phyloP scores from a whole-genome alignment of 2,329 filamentous ascomycete species.

The Talaromyces funiculosus region DNA sequence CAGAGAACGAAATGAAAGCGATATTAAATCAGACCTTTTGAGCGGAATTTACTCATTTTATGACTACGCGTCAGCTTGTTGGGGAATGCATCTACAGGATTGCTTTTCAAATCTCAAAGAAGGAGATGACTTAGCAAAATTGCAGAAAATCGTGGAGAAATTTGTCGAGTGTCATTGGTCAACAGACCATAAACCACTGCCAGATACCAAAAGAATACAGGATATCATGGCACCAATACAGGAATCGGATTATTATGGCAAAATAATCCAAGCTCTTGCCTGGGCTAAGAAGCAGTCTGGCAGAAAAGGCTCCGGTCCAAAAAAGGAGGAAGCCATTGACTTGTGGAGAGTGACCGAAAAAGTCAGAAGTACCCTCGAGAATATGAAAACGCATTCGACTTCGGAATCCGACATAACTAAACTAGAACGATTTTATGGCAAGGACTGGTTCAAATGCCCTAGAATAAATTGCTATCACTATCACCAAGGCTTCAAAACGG shows the following conservation, averaged over 20 bases:
- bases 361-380: neutral
- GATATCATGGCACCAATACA: neutral
- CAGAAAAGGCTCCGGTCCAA: neutral
- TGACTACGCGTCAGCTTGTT: neutral
- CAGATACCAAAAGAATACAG: neutral
- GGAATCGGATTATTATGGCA: neutral
- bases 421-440: neutral
- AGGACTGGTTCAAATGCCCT: neutral
- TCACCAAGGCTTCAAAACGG: neutral
- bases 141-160: neutral
- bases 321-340: neutral
- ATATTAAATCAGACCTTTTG: neutral
- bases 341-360: neutral
- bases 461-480: neutral
- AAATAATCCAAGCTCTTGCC: neutral
- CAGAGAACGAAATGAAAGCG: neutral
- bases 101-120: neutral
- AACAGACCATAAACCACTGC: neutral
- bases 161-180: neutral
- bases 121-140: neutral
- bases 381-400: neutral
- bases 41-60: neutral
- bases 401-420: neutral
- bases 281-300: neutral
- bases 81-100: neutral